Conservation (phyloP, 495 filamentous ascomycete species). For the Daldinia bambusicola region DNA sequence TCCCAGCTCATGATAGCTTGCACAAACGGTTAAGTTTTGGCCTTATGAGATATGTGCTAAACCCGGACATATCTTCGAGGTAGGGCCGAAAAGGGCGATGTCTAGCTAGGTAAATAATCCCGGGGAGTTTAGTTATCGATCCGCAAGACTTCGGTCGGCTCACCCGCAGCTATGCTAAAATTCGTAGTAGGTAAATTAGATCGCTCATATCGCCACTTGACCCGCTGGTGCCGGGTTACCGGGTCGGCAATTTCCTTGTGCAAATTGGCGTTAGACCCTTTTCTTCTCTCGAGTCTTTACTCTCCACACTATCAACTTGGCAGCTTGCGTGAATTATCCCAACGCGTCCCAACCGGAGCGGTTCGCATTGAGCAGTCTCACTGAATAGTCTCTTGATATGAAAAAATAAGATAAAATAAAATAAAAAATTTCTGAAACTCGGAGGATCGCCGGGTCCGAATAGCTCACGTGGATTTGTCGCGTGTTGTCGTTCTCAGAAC, state of each 20-base stretch:
- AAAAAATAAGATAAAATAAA: conserved; percentile 7
- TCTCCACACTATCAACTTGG: neutral
- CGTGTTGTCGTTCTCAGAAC: conserved; percentile 31
- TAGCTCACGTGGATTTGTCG: conserved; percentile 24
- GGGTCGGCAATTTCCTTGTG: conserved; percentile 11
- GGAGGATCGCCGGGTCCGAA: conserved; percentile 34
- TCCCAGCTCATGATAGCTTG: conserved; percentile 10
- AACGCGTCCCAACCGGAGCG: conserved; percentile 14
- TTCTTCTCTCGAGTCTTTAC: neutral
- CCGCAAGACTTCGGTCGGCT: conserved; percentile 16
- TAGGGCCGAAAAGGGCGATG: conserved; percentile 32
- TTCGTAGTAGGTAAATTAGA: neutral
- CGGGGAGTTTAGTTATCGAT: conserved; percentile 19
- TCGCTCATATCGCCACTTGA: conserved; percentile 17
- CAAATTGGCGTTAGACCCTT: neutral
- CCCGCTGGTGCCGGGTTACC: conserved; percentile 20
- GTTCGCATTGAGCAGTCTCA: conserved; percentile 15
- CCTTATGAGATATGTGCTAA: conserved; percentile 1
- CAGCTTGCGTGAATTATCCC: neutral
- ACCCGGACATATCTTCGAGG: conserved; percentile 14
- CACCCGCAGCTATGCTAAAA: conserved; percentile 2
- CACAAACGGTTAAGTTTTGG: conserved; percentile 2
- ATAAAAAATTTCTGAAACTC: neutral
- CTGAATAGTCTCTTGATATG: conserved; percentile 7
- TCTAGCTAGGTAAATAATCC: conserved; percentile 2